phyloP scores from a whole-genome alignment of 192 early-diverging fungal species.

The Entomortierella chlamydospora region DNA sequence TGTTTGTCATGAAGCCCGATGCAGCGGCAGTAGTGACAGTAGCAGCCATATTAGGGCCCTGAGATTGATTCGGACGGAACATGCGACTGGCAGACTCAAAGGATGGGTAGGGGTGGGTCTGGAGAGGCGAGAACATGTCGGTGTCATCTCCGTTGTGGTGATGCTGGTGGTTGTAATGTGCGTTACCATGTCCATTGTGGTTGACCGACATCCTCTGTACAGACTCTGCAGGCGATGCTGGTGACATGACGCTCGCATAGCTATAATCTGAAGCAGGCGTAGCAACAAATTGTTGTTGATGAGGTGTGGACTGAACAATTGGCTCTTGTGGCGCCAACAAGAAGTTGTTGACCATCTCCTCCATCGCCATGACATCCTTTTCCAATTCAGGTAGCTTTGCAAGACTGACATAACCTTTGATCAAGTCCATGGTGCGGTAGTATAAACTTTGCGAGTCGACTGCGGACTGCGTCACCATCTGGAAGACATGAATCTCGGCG shows the following conservation, averaged over 20 bases:
- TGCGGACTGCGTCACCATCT: conserved; percentile 43
- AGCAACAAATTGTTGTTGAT: conserved; percentile 33
- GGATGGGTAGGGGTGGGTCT: conserved; percentile 34
- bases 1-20: background rate
- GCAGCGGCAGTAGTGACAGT: background rate
- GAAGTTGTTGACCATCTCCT: conserved; percentile 49
- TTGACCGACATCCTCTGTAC: conserved; percentile 36
- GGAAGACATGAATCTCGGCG: conserved; percentile 53
- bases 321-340: conserved; percentile 27
- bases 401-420: conserved; percentile 50
- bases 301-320: background rate
- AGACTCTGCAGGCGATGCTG: conserved; percentile 41
- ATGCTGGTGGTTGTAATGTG: conserved; percentile 10
- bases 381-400: conserved; percentile 43
- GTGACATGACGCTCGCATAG: conserved; percentile 49
- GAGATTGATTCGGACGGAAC: conserved; percentile 17
- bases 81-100: conserved; percentile 34
- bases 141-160: conserved; percentile 18
- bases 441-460: conserved; percentile 41
- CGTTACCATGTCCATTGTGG: conserved; percentile 2
- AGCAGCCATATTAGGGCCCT: background rate
- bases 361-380: conserved; percentile 47
- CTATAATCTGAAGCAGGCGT: conserved; percentile 52
- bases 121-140: conserved; percentile 48
- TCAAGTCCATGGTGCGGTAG: conserved; percentile 48